phyloP scores from a whole-genome alignment of 495 filamentous ascomycete genomes.

The Lasiosphaeriaceae sp. region DNA sequence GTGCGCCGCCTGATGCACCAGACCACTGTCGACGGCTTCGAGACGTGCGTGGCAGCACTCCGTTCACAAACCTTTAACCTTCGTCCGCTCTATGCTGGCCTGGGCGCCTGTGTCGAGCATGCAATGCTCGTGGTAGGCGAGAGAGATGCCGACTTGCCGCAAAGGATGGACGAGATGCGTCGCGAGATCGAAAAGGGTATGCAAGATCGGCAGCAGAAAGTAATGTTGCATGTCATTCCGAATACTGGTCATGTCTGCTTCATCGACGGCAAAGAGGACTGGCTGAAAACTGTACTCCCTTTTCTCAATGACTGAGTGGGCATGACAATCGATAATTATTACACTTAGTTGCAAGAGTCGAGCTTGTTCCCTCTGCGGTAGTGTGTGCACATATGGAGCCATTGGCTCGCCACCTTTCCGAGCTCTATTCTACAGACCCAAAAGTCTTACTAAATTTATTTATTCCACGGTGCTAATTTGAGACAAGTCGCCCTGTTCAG shows the following conservation, averaged over 20 bases:
- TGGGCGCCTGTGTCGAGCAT: constrained; percentile 19
- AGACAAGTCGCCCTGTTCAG: too few relatives aligned
- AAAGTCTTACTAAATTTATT: too few relatives aligned
- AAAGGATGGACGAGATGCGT: constrained; percentile 23
- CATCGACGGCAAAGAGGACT: constrained; percentile 21
- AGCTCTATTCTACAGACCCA: too few relatives aligned
- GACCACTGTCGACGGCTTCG: constrained; percentile 31
- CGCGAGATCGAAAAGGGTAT: constrained; percentile 3
- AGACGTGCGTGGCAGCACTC: constrained; percentile 31
- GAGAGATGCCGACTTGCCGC: constrained; percentile 26
- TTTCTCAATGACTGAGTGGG: constrained; percentile 1
- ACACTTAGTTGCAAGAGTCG: too few relatives aligned
- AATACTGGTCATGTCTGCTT: constrained; percentile 25
- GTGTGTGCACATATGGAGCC: too few relatives aligned
- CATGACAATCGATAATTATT: too few relatives aligned
- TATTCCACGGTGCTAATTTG: too few relatives aligned
- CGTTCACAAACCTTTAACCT: constrained; percentile 25
- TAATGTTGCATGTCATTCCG: constrained; percentile 16
- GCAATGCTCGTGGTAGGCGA: constrained; percentile 28
- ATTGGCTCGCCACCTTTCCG: too few relatives aligned
- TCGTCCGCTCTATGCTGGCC: constrained; percentile 8
- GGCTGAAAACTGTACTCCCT: constrained; percentile 2
- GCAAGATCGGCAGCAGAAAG: background rate
- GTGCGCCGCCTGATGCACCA: constrained; percentile 22
- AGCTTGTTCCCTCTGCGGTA: too few relatives aligned